Percentiles rank a stretch among this genome's conserved stretches.
phyloP scores from a whole-genome alignment of 805 yeast species.

The Lachancea sp. region DNA sequence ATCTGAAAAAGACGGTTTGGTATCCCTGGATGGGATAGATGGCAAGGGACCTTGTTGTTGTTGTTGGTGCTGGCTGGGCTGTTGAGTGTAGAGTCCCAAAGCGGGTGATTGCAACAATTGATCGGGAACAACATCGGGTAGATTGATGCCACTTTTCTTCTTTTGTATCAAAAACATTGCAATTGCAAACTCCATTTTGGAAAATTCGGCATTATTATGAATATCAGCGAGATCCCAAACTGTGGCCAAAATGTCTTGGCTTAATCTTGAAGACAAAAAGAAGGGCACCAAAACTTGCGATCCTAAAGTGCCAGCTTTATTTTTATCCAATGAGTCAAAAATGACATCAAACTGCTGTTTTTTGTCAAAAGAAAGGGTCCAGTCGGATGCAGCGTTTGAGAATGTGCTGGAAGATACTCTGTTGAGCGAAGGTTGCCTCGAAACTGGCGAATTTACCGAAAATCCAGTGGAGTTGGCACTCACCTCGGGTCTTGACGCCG shows the following conservation, averaged over 20 bases:
- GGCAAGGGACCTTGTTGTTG: slow-evolving; percentile 22
- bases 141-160: slow-evolving; percentile 64
- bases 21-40: slow-evolving; percentile 34
- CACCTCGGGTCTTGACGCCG: slow-evolving; percentile 20
- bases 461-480: slow-evolving; percentile 27
- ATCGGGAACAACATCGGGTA: slow-evolving; percentile 76
- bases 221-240: slow-evolving; percentile 95
- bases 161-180: slow-evolving; percentile 92
- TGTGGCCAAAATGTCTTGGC: slow-evolving; percentile 76
- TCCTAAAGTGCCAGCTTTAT: slow-evolving; percentile 53
- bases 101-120: slow-evolving; percentile 42
- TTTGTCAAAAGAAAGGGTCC: slow-evolving; percentile 65
- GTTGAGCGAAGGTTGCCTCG: slow-evolving; percentile 33
- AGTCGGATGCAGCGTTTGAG: slow-evolving; percentile 41
- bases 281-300: slow-evolving; percentile 84
- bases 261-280: slow-evolving; percentile 78
- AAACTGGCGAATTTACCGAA: slow-evolving; percentile 17
- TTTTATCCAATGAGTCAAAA: slow-evolving; percentile 71
- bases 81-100: slow-evolving; percentile 20
- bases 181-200: slow-evolving; percentile 78
- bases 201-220: slow-evolving; percentile 76
- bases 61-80: slow-evolving; percentile 8
- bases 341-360: slow-evolving; percentile 72
- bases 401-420: slow-evolving; percentile 31
- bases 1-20: slow-evolving; percentile 30